phyloP scores from a whole-genome alignment of 1,284 basidiomycete species.

The Cutaneotrichosporon sp. region DNA sequence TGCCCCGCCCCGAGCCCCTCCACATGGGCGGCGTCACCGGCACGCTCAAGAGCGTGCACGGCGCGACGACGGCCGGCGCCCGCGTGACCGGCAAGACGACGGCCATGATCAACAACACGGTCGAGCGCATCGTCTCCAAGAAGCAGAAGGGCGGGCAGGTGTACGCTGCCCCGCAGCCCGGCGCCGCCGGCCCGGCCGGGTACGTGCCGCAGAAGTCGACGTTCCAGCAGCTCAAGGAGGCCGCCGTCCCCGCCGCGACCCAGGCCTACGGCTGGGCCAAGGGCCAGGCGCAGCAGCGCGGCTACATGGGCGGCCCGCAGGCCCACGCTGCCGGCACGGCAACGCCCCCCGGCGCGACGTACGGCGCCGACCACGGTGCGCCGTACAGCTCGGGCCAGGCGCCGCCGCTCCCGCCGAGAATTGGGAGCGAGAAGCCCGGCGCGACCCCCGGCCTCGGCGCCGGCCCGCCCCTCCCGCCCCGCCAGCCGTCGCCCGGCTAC shows the following conservation, averaged over 20 bases:
- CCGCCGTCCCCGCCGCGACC: conserved; percentile 6
- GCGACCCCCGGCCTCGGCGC: neutral
- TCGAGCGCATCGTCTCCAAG: conserved; percentile 13
- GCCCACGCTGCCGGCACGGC: neutral
- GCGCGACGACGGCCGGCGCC: neutral
- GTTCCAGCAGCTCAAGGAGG: conserved; percentile 13
- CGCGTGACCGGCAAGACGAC: conserved; percentile 16
- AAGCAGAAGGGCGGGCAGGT: conserved; percentile 11
- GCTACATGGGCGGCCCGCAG: neutral
- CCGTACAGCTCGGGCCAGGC: neutral
- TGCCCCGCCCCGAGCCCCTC: conserved; percentile 21
- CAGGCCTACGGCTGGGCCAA: neutral
- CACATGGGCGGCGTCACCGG: conserved; percentile 5
- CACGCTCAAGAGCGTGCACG: conserved; percentile 11
- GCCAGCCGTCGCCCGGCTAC: neutral
- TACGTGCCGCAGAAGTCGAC: conserved; percentile 2
- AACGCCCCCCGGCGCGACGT: neutral
- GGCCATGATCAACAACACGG: conserved; percentile 17
- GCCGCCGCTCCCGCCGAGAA: neutral
- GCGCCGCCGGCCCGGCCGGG: neutral
- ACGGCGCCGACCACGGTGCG: too few species aligned
- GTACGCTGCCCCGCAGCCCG: conserved; percentile 6
- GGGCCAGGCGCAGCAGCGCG: neutral
- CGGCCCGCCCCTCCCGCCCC: neutral
- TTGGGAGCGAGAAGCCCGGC: neutral